Evolutionary conservation across 2,329 filamentous ascomycete genomes (phyloP).

Genomic region (Talaromyces marneffei): DNA sequence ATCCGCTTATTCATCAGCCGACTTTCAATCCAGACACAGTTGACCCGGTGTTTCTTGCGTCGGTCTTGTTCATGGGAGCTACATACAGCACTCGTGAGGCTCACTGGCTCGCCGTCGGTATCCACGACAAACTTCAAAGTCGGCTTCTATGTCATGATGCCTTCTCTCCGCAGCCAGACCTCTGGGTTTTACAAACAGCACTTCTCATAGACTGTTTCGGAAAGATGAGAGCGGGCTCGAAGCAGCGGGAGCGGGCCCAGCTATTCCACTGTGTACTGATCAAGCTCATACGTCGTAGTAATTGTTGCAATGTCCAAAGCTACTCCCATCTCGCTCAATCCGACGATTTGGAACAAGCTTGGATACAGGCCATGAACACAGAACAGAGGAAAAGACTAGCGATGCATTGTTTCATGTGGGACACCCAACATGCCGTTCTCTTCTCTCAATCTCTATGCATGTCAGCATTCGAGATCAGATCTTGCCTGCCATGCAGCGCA

Average conservation of each 20-base stretch:
- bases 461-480: constrained; percentile 58
- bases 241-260: constrained; percentile 59
- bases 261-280: constrained; percentile 53
- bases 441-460: constrained; percentile 63
- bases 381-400: constrained; percentile 58
- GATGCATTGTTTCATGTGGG: constrained; percentile 61
- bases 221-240: constrained; percentile 57
- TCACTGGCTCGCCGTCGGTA: constrained; percentile 56
- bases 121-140: constrained; percentile 55
- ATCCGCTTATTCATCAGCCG: constrained; percentile 54
- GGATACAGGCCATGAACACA: constrained; percentile 50
- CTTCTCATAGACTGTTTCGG: constrained; percentile 60
- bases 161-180: constrained; percentile 54
- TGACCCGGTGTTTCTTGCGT: constrained; percentile 50
- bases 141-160: constrained; percentile 54
- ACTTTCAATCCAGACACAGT: constrained; percentile 50
- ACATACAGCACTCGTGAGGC: constrained; percentile 56
- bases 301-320: constrained; percentile 45
- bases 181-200: constrained; percentile 59
- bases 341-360: constrained; percentile 42
- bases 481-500: constrained; percentile 52
- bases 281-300: constrained; percentile 50
- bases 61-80: constrained; percentile 55
- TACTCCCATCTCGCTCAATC: constrained; percentile 30
- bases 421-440: constrained; percentile 58